phyloP scores from a whole-genome alignment of 208 protist species.

The Trypanosomatidae sp. region DNA sequence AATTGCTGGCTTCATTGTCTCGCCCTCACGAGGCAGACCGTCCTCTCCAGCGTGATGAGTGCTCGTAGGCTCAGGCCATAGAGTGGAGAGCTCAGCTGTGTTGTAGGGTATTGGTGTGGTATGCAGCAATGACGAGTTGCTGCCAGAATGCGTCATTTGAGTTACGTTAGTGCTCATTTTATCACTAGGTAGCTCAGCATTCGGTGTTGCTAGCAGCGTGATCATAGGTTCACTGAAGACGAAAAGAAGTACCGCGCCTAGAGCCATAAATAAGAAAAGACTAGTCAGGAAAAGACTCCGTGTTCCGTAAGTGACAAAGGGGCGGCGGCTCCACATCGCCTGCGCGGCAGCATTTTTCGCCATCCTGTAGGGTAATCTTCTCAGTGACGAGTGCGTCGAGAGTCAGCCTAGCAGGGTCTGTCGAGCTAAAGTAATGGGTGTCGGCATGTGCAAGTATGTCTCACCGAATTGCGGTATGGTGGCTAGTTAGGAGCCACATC shows the following conservation, averaged over 20 bases:
- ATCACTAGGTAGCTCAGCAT: not conserved
- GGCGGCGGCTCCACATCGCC: not conserved
- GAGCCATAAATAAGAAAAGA: not conserved
- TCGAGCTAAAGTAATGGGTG: not conserved
- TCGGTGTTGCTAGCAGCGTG: not conserved
- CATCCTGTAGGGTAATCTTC: not conserved
- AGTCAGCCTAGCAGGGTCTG: not conserved
- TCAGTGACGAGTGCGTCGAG: not conserved
- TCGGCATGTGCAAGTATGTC: not conserved
- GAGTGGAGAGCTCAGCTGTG: not conserved
- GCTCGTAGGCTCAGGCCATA: not conserved
- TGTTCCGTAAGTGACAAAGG: not conserved
- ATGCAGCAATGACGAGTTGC: too few relatives aligned
- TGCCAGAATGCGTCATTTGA: too few relatives aligned
- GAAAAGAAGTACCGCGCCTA: not conserved
- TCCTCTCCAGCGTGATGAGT: not conserved
- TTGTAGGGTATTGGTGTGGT: not conserved
- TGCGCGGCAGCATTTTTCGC: not conserved
- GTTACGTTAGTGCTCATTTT: not conserved
- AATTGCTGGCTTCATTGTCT: not conserved
- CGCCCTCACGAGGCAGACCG: not conserved
- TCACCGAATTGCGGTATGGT: not conserved
- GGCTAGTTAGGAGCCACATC: not conserved
- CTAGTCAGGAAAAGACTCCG: not conserved
- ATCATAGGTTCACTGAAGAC: not conserved